phyloP scores from a whole-genome alignment of 164 flowering plant genomes.

The Chimonanthus praecox region DNA sequence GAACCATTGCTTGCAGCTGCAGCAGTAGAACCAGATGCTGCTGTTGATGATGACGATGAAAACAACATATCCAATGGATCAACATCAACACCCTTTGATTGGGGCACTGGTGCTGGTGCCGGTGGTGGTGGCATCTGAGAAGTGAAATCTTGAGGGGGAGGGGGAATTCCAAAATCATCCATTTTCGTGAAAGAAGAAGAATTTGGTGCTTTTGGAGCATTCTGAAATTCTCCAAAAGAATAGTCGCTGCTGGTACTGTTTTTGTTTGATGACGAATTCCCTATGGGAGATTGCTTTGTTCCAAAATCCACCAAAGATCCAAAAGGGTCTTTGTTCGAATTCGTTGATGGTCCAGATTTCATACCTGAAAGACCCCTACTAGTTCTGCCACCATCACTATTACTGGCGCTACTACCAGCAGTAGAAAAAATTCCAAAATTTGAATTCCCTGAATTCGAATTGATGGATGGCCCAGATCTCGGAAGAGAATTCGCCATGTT shows the following conservation, averaged over 20 bases:
- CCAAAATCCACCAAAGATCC: conserved; percentile 54
- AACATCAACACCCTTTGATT: conserved; percentile 20
- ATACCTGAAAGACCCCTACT: conserved; percentile 47
- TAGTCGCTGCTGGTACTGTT: background rate
- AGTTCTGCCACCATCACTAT: conserved; percentile 1
- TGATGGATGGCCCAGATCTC: conserved; percentile 22
- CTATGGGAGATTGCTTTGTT: conserved; percentile 26
- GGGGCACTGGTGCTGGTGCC: background rate
- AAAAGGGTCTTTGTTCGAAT: conserved; percentile 66
- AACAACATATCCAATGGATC: conserved; percentile 72
- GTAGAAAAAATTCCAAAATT: no score
- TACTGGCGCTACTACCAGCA: conserved; percentile 26
- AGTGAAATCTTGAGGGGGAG: conserved; percentile 8
- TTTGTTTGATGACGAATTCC: conserved; percentile 23
- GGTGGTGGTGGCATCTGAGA: conserved; percentile 18
- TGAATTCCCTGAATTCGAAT: conserved; percentile 30
- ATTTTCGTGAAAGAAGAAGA: conserved; percentile 16
- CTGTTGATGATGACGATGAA: conserved; percentile 16
- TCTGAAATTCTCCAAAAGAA: conserved; percentile 36
- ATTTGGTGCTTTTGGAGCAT: conserved; percentile 24
- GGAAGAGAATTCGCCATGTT: conserved; percentile 62
- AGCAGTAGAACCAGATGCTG: conserved; percentile 18
- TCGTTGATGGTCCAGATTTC: conserved; percentile 29
- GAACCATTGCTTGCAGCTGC: background rate
- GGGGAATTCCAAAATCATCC: conserved; percentile 36